A percentile compares a stretch with the other conserved stretches of the same genome.
These are phyloP conservation scores for Trypanosoma caninum DNA, from an alignment of 208 protist species.

Conservation along the genomic window DNA sequence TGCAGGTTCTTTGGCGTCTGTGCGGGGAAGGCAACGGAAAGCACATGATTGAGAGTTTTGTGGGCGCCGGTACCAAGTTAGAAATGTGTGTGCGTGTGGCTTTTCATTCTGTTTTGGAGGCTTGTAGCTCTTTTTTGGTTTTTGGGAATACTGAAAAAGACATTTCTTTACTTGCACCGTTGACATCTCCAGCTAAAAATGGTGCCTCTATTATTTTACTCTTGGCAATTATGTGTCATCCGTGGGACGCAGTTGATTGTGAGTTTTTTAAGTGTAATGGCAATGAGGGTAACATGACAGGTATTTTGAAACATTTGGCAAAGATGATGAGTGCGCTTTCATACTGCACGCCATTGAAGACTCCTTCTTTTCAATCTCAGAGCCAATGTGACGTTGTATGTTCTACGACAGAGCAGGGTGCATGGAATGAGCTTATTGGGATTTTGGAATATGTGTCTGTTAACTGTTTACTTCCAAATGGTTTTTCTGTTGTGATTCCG, in stretches of 20 bases:
- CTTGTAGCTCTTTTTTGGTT: constrained; percentile 30
- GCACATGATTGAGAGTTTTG: constrained; percentile 64
- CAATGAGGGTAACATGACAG: constrained; percentile 30
- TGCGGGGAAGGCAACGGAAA: constrained; percentile 39
- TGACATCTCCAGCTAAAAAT: constrained; percentile 40
- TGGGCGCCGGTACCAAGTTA: constrained; percentile 64
- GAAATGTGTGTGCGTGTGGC: constrained; percentile 56
- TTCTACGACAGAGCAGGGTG: constrained; percentile 28
- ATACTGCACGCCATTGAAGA: constrained; percentile 38
- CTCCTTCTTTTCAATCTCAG: constrained; percentile 39
- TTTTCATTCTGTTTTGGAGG: constrained; percentile 63
- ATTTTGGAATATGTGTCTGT: constrained; percentile 60
- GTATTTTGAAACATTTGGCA: constrained; percentile 51
- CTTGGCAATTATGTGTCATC: constrained; percentile 73
- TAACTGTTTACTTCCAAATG: constrained; percentile 73
- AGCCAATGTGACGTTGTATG: constrained; percentile 22
- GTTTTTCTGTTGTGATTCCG: constrained; percentile 78
- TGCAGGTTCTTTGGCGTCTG: constrained; percentile 53
- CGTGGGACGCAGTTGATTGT: constrained; percentile 79
- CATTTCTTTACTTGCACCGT: constrained; percentile 31
- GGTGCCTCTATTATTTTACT: constrained; percentile 56
- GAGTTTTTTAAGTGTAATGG: constrained; percentile 51
- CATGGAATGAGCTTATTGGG: constrained; percentile 53
- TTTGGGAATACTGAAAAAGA: constrained; percentile 25
- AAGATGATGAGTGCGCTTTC: constrained; percentile 57